Base-by-base conservation (phyloP, 2,329 filamentous ascomycete genomes). In the Penicillium sp. region DNA sequence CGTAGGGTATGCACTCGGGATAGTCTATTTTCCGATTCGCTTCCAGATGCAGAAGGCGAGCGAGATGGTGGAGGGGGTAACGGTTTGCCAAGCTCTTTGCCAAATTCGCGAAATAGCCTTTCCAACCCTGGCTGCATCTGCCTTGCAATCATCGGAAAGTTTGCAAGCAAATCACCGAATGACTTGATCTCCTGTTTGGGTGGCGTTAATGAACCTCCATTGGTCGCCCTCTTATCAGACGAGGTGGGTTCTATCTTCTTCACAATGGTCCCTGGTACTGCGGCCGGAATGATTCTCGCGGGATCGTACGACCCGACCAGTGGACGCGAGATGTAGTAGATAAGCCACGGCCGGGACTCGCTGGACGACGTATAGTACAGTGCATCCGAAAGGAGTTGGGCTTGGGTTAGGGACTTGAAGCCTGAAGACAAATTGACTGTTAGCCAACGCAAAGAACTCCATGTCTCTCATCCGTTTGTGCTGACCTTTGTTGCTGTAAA, bases 61-160 rank as follows among this genome's bases (percentile, higher is more conserved):
- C 73, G 70, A 33, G 79, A 81, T 25, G 84, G 90, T 1, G 90
- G 89, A 16, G 90, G 89, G 2, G 92, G 92, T 6, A 96, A 77
- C 6, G 92, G 92, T 71, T 91, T 93, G 66, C 96, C 91, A 67
- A 97, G 89, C 57, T 94, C 90, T 48, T 87, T 87, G 6, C 87
- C 89, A 74, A 99, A 98, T 69, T 98, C 93, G 62, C 89, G 88
- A 72, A 98, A 97, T 28, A 98, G 80, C 70, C 89, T 89, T 71
- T 99, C 94, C 37, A 99, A 79, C 0, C 95, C 95, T 1, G 89
- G 86, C 69, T 97, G 93, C 93, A 99, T 97, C 76, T 99, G 95
- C 61, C 92, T 86, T 26, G 93, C 93, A 69, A 99, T 98, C 86
- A 96, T 91, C 1, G 95, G 95, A 67, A 98, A 99, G 69, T 93